Percentiles rank a stretch among this genome's conserved stretches.
These are phyloP conservation scores for Alternaria brassicicola DNA, from an alignment of 2,329 filamentous ascomycete genomes.

Conservation along the genomic window DNA sequence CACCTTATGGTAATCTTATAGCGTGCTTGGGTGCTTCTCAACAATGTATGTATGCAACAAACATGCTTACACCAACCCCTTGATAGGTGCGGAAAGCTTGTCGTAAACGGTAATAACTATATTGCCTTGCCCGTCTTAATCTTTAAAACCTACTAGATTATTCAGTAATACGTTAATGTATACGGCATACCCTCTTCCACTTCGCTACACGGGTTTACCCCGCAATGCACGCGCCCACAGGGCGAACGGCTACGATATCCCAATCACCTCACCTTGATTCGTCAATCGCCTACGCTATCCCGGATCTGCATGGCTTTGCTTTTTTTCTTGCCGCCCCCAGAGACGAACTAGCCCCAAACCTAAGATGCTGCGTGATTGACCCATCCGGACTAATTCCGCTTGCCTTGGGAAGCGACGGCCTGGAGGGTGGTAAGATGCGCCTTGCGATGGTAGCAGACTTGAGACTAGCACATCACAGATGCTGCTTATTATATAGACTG, in stretches of 20 bases:
- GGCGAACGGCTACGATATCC: background rate
- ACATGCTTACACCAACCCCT: background rate
- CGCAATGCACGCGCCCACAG: background rate
- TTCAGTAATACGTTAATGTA: background rate
- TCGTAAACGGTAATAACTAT: background rate
- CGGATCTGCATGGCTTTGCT: background rate
- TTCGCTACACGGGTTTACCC: background rate
- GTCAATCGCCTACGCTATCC: background rate
- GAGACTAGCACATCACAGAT: background rate
- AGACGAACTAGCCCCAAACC: background rate
- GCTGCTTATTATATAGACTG: background rate
- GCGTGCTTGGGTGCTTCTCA: background rate
- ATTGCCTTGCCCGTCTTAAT: background rate
- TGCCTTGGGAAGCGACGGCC: background rate
- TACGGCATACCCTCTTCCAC: background rate
- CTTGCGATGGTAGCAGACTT: no score
- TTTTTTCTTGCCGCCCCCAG: background rate
- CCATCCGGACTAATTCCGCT: background rate
- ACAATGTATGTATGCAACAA: background rate
- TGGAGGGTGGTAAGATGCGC: background rate
- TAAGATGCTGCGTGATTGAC: background rate
- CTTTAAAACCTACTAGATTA: background rate
- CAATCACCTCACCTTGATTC: background rate
- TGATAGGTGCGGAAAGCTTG: background rate
- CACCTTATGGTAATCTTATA: background rate